Conservation (phyloP, 2,329 filamentous ascomycete genomes). For the Metarhizium guizhouense region DNA sequence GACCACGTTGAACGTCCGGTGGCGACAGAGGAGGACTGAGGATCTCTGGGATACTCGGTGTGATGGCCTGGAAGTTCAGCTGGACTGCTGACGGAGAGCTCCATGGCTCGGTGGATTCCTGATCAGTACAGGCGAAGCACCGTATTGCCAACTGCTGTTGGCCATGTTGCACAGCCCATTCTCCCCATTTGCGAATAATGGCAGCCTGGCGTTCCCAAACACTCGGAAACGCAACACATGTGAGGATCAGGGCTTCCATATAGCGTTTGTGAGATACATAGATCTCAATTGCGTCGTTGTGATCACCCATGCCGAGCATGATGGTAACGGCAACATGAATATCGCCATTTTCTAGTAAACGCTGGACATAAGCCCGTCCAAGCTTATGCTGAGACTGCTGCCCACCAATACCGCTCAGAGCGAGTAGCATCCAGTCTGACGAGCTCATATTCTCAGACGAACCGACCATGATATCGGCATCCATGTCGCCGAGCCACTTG, state of each 20-base stretch:
- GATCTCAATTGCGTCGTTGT: constrained; percentile 91
- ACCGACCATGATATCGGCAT: constrained; percentile 70
- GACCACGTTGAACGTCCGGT: constrained; percentile 51
- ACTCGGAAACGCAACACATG: constrained; percentile 69
- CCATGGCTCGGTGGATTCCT: constrained; percentile 81
- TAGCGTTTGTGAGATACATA: constrained; percentile 87
- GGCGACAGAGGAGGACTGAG: constrained; percentile 68
- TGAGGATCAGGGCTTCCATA: constrained; percentile 87
- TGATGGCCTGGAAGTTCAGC: constrained; percentile 45
- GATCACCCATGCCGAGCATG: constrained; percentile 82
- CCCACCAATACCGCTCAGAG: constrained; percentile 77
- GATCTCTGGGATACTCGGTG: constrained; percentile 48
- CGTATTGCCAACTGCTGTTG: constrained; percentile 86
- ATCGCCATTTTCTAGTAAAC: constrained; percentile 81
- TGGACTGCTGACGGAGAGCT: constrained; percentile 69
- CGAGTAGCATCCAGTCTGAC: constrained; percentile 94
- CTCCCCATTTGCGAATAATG: constrained; percentile 89
- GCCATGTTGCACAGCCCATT: constrained; percentile 76
- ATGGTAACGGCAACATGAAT: constrained; percentile 88
- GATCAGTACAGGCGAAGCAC: constrained; percentile 85
- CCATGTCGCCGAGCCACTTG: constrained; percentile 86
- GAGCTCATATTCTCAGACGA: constrained; percentile 82
- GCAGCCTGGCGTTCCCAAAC: constrained; percentile 90
- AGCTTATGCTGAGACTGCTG: constrained; percentile 76
- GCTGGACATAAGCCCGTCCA: constrained; percentile 81